Conservation (phyloP, 371 early-diverging fungal species). For the Mortierella sp. region DNA sequence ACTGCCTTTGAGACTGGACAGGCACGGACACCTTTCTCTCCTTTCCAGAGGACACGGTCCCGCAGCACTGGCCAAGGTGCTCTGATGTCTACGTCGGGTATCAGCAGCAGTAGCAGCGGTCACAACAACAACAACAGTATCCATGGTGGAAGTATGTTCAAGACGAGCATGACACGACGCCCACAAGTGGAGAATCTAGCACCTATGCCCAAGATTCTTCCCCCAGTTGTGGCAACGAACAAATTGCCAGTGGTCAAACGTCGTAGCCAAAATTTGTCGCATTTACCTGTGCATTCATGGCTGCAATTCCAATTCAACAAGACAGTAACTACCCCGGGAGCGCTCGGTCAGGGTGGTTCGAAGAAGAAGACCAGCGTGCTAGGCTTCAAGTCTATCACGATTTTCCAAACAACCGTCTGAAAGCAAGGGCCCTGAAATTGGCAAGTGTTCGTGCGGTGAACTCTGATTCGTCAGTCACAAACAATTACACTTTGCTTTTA, state of each 20-base stretch:
- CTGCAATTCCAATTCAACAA: constrained; percentile 51
- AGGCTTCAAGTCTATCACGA: constrained; percentile 46
- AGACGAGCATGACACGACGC: constrained; percentile 25
- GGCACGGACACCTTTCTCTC: constrained; percentile 38
- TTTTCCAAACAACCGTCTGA: constrained; percentile 44
- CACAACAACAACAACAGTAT: not conserved
- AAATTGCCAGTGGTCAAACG: constrained; percentile 32
- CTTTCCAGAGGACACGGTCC: constrained; percentile 35
- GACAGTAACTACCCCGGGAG: constrained; percentile 41
- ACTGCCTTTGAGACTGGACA: constrained; percentile 48
- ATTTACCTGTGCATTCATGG: constrained; percentile 52
- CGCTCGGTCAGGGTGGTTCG: constrained; percentile 1
- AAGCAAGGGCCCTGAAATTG: not conserved
- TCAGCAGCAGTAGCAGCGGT: not conserved
- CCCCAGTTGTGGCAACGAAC: constrained; percentile 17
- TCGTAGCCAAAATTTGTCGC: constrained; percentile 26
- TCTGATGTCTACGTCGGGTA: constrained; percentile 8
- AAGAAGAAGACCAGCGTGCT: constrained; percentile 25
- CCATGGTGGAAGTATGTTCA: constrained; percentile 23
- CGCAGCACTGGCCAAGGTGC: constrained; percentile 25
- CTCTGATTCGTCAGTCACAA: constrained; percentile 3
- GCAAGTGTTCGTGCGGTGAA: not conserved
- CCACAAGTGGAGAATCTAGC: constrained; percentile 46
- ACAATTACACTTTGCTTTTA: not conserved
- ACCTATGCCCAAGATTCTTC: constrained; percentile 43